These are phyloP conservation scores for Hibiscus tridactylites DNA, from an alignment of 345 rosid species.

Conservation along the genomic window DNA sequence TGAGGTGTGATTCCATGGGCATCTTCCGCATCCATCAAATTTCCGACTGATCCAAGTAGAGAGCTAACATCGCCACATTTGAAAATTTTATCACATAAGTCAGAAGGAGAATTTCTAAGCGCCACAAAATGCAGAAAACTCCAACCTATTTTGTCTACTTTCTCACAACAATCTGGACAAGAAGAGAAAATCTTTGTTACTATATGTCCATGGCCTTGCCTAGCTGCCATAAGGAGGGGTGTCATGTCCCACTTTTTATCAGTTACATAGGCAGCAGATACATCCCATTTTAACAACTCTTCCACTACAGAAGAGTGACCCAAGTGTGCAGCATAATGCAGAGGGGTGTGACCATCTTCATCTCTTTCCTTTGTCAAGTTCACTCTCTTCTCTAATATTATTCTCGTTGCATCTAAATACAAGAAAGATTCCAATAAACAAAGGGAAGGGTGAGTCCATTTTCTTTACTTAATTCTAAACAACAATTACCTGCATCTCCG, in stretches of 20 bases:
- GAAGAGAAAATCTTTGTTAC: background rate
- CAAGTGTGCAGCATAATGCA: background rate
- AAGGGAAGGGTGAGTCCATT: background rate
- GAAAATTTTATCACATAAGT: background rate
- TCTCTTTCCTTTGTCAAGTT: background rate
- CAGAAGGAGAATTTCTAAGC: background rate
- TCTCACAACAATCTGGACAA: background rate
- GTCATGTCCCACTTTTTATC: background rate
- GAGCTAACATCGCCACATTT: accelerated
- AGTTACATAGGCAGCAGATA: background rate
- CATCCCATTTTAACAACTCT: background rate
- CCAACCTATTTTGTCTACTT: background rate
- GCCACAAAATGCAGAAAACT: background rate
- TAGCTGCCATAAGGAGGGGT: constrained; percentile 1
- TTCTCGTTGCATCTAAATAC: background rate
- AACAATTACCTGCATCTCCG: background rate
- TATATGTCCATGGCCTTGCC: background rate
- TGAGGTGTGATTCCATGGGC: background rate
- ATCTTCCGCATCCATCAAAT: background rate
- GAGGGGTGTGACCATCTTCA: constrained; percentile 1
- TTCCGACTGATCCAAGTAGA: background rate
- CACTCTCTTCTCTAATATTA: background rate
- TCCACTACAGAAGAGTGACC: background rate
- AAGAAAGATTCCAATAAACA: background rate
- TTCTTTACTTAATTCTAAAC: too few relatives aligned